Evolutionary conservation across 2,329 filamentous ascomycete genomes (phyloP).

Genomic region (Stemphylium beticola): DNA sequence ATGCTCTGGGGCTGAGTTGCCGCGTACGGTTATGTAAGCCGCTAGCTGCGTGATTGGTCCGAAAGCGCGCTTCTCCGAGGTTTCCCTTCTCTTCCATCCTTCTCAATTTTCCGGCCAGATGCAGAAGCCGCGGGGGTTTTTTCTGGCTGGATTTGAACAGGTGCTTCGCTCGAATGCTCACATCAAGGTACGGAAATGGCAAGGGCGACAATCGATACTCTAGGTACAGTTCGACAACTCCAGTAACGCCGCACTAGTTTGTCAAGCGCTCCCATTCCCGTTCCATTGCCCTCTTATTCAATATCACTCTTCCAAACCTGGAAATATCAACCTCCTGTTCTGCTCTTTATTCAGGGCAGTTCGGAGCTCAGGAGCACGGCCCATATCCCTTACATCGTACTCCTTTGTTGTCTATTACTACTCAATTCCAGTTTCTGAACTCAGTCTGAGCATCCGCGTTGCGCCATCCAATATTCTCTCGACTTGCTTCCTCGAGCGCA

Average conservation of each 20-base stretch:
- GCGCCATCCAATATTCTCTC: constrained; percentile 40
- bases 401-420: not conserved
- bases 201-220: too few species aligned
- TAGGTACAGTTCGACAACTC: too few species aligned
- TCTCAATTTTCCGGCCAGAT: too few species aligned
- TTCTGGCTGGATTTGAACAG: too few species aligned
- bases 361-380: too few species aligned
- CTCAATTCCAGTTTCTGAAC: constrained; percentile 36
- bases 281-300: too few species aligned
- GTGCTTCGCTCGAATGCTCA: too few species aligned
- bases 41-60: constrained; percentile 1
- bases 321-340: not conserved
- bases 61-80: not conserved
- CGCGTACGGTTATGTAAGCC: constrained; percentile 15
- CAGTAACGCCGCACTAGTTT: too few species aligned
- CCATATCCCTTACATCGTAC: too few species aligned
- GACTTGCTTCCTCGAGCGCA: constrained; percentile 38
- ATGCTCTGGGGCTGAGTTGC: not conserved
- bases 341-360: not conserved
- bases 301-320: not conserved
- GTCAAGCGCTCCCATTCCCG: too few species aligned
- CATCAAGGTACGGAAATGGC: too few species aligned
- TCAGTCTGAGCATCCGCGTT: constrained; percentile 37
- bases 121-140: too few species aligned
- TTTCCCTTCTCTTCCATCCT: not conserved